phyloP scores from a whole-genome alignment of 305 asterid species.

The Fraxinus greggii region DNA sequence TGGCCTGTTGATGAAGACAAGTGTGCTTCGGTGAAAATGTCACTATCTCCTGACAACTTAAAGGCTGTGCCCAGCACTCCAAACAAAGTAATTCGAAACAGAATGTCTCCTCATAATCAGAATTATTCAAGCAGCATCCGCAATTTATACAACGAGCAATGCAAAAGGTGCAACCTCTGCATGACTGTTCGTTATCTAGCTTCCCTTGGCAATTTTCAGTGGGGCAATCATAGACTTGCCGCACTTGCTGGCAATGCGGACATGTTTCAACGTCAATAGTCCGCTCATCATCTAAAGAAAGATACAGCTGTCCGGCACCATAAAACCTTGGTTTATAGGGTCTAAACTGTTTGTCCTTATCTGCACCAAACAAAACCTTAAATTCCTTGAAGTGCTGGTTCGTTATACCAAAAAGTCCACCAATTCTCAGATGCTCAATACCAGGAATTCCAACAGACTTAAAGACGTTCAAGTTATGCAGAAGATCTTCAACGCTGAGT shows the following conservation, averaged over 20 bases:
- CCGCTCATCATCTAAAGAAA: constrained; percentile 63
- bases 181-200: constrained; percentile 33
- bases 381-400: constrained; percentile 41
- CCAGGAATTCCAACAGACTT: constrained; percentile 42
- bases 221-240: constrained; percentile 77
- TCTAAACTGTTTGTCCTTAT: constrained; percentile 23
- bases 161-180: constrained; percentile 70
- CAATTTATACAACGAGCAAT: constrained; percentile 63
- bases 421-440: constrained; percentile 50
- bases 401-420: constrained; percentile 36
- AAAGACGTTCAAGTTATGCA: constrained; percentile 40
- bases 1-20: constrained; percentile 33
- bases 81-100: constrained; percentile 43
- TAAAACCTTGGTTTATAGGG: constrained; percentile 41
- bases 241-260: constrained; percentile 56
- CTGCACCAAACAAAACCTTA: constrained; percentile 43
- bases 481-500: constrained; percentile 35
- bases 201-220: constrained; percentile 48
- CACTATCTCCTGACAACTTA: constrained; percentile 32
- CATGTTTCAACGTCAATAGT: constrained; percentile 64
- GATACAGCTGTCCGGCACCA: constrained; percentile 39
- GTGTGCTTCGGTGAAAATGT: constrained; percentile 27
- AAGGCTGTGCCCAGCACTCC: constrained; percentile 40
- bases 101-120: constrained; percentile 61
- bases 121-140: constrained; percentile 61